Percentiles rank a stretch among this genome's conserved stretches.
phyloP scores from a whole-genome alignment of 2,329 filamentous ascomycete species.

The Colletotrichum sp. region DNA sequence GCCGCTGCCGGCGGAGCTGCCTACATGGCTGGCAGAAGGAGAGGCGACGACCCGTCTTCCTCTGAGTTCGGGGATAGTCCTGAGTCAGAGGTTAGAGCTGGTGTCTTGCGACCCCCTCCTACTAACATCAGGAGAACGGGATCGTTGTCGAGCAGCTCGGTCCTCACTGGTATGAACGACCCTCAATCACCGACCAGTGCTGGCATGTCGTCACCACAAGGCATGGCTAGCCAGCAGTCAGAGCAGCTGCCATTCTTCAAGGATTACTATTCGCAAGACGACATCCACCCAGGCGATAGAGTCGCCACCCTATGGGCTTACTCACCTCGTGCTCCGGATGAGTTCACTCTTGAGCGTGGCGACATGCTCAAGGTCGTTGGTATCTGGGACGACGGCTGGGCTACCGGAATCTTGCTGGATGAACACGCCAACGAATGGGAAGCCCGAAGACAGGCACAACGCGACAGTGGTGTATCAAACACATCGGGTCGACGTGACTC shows the following conservation, averaged over 20 bases:
- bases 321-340: slow-evolving; percentile 89
- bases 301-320: slow-evolving; percentile 97
- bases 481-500: slow-evolving; percentile 67
- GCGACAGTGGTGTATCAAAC: slow-evolving; percentile 93
- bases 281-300: slow-evolving; percentile 89
- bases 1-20: slow-evolving; percentile 53
- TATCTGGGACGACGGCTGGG: slow-evolving; percentile 99
- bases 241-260: slow-evolving; percentile 97
- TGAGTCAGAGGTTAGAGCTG: slow-evolving; percentile 63
- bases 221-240: slow-evolving; percentile 85
- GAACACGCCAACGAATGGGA: slow-evolving; percentile 92
- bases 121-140: slow-evolving; percentile 73
- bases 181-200: slow-evolving; percentile 76
- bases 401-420: slow-evolving; percentile 84
- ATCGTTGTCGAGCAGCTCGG: slow-evolving; percentile 87
- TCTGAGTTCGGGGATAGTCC: slow-evolving; percentile 77
- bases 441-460: slow-evolving; percentile 73
- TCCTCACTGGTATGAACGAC: slow-evolving; percentile 68
- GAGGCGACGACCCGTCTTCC: slow-evolving; percentile 64
- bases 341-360: slow-evolving; percentile 90
- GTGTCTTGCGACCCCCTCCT: slow-evolving; percentile 63
- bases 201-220: slow-evolving; percentile 83
- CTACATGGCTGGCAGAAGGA: slow-evolving; percentile 49
- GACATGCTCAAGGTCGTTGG: slow-evolving; percentile 98
- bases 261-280: slow-evolving; percentile 97